phyloP scores from a whole-genome alignment of 306 rosid species.

The Bauhinia variegata region DNA sequence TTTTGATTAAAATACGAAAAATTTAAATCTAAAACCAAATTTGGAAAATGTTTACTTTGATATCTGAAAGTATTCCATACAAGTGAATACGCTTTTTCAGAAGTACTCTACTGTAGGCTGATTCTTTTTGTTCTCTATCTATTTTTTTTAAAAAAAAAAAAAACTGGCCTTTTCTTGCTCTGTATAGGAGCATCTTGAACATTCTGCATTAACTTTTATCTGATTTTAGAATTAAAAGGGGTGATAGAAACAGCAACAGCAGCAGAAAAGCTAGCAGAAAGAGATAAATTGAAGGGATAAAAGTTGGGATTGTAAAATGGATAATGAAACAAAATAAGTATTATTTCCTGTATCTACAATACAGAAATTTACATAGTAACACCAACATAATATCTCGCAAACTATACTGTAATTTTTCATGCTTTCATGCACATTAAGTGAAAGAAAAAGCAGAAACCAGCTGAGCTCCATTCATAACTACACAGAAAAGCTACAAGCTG shows the following conservation, averaged over 20 bases:
- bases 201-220: neutral
- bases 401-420: constrained; percentile 34
- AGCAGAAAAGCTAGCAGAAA: constrained; percentile 4
- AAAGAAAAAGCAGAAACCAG: constrained; percentile 70
- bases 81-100: neutral
- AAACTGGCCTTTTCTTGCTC: too few species aligned
- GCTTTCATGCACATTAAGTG: constrained; percentile 44
- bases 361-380: constrained; percentile 29
- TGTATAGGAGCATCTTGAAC: constrained; percentile 10
- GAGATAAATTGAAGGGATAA: constrained; percentile 8
- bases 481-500: constrained; percentile 82
- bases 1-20: too few species aligned
- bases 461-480: constrained; percentile 80
- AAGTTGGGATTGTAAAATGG: neutral
- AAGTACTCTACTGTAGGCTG: neutral
- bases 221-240: neutral
- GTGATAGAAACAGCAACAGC: neutral
- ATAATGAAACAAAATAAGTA: constrained; percentile 19
- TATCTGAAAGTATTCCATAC: too few species aligned
- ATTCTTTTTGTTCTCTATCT: neutral
- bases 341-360: constrained; percentile 38
- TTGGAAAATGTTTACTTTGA: too few species aligned
- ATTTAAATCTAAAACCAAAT: too few species aligned
- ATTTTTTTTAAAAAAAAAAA: too few species aligned
- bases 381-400: constrained; percentile 37